A percentile compares a stretch with the other conserved stretches of the same genome.
Conservation (phyloP, 441 rosid genomes). For the Viola pubescens region DNA sequence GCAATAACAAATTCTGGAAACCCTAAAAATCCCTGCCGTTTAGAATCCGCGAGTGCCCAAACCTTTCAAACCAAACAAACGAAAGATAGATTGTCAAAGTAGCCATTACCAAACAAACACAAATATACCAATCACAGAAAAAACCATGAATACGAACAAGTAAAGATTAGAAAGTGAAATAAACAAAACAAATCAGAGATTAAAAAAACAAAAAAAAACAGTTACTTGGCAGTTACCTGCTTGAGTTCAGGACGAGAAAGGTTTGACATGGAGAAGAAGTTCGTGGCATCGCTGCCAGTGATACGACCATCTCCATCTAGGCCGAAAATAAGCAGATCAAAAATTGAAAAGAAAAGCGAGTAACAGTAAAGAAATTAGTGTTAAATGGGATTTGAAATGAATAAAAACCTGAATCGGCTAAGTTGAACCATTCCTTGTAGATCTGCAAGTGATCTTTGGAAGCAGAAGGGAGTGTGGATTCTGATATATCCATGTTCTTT, state of each 20-base stretch:
- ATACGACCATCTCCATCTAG: constrained; percentile 75
- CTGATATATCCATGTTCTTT: constrained; percentile 40
- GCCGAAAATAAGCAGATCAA: neutral
- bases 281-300: constrained; percentile 65
- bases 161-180: neutral
- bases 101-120: too few species aligned
- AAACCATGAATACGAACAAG: neutral
- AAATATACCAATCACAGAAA: neutral
- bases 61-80: constrained; percentile 30
- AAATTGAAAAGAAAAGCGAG: constrained; percentile 1
- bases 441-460: constrained; percentile 64
- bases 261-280: constrained; percentile 65
- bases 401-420: constrained; percentile 62
- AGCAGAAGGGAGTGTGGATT: constrained; percentile 31
- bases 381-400: neutral
- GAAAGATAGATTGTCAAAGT: too few species aligned
- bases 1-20: constrained; percentile 62
- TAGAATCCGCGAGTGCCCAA: constrained; percentile 82
- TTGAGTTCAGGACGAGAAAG: constrained; percentile 81
- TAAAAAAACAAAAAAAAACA: neutral
- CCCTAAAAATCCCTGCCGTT: constrained; percentile 72
- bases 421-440: constrained; percentile 70
- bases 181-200: neutral
- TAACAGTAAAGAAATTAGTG: neutral
- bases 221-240: constrained; percentile 35